Conservation (phyloP, 352 stramenopile species). For the Phytophthora megakarya region DNA sequence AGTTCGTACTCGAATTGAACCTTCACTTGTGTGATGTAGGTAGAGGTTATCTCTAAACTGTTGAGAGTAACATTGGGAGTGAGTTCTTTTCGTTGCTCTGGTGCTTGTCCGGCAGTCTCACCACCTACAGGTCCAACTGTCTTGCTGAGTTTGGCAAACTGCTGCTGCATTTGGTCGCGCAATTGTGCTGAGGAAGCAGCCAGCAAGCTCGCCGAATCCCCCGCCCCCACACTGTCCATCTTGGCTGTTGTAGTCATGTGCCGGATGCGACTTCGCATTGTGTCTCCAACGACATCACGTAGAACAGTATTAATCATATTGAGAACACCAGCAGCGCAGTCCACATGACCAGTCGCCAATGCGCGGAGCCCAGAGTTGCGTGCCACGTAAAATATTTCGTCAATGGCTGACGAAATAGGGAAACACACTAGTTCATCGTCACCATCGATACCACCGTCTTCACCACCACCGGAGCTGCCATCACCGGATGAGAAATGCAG, state of each 20-base stretch:
- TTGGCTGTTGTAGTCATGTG: slow-evolving; percentile 72
- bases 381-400: slow-evolving; percentile 89
- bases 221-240: slow-evolving; percentile 46
- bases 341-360: slow-evolving; percentile 80
- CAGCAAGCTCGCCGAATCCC: slow-evolving; percentile 50
- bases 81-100: slow-evolving; percentile 61
- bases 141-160: slow-evolving; percentile 88
- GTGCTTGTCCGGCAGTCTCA: slow-evolving; percentile 14
- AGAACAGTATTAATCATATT: slow-evolving; percentile 89
- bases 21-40: slow-evolving; percentile 85
- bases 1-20: slow-evolving; percentile 74
- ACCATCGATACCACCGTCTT: slow-evolving; percentile 1
- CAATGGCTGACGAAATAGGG: slow-evolving; percentile 82
- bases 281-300: slow-evolving; percentile 75
- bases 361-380: slow-evolving; percentile 81
- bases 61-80: slow-evolving; percentile 83
- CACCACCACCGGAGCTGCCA: slow-evolving; percentile 4
- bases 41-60: slow-evolving; percentile 72
- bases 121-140: slow-evolving; percentile 55
- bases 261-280: slow-evolving; percentile 78
- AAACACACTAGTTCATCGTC: slow-evolving; percentile 54
- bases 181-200: slow-evolving; percentile 66
- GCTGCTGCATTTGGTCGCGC: slow-evolving; percentile 87
- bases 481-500: slow-evolving; percentile 60
- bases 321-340: slow-evolving; percentile 81